phyloP scores from a whole-genome alignment of 129 eudicot genomes.

The Silybum marianum region DNA sequence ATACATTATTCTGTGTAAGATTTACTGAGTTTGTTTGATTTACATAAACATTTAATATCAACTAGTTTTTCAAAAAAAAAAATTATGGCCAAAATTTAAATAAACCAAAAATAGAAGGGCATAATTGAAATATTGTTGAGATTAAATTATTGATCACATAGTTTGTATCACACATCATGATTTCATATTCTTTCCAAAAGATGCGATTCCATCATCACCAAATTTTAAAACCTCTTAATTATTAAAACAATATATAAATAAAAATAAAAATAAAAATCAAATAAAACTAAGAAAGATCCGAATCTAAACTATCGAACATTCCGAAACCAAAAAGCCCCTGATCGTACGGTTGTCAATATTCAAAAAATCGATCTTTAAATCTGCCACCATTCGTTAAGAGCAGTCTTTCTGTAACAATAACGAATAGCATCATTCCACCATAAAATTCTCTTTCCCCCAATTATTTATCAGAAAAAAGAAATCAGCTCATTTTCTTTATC shows the following conservation, averaged over 20 bases:
- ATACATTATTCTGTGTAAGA: background rate
- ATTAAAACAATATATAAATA: background rate
- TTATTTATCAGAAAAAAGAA: constrained; percentile 18
- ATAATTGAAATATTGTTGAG: constrained; percentile 8
- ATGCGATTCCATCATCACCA: constrained; percentile 20
- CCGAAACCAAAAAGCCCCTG: constrained; percentile 10
- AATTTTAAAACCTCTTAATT: background rate
- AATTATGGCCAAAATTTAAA: background rate
- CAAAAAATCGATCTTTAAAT: background rate
- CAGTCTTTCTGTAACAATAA: background rate
- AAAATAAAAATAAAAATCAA: background rate
- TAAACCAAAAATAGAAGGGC: constrained; percentile 8
- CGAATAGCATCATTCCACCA: constrained; percentile 36
- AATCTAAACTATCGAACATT: constrained; percentile 61
- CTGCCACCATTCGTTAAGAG: background rate
- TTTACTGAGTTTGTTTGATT: background rate
- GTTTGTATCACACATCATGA: constrained; percentile 19
- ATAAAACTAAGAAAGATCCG: constrained; percentile 47
- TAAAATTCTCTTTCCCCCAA: constrained; percentile 3
- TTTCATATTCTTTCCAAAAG: constrained; percentile 20
- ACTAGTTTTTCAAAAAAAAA: background rate
- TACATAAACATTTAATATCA: background rate
- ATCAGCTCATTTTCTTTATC: constrained; percentile 17
- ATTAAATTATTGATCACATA: constrained; percentile 22
- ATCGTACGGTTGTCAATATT: constrained; percentile 49